Conservation (phyloP, 306 rosid genomes). For the Quercus ilex region DNA sequence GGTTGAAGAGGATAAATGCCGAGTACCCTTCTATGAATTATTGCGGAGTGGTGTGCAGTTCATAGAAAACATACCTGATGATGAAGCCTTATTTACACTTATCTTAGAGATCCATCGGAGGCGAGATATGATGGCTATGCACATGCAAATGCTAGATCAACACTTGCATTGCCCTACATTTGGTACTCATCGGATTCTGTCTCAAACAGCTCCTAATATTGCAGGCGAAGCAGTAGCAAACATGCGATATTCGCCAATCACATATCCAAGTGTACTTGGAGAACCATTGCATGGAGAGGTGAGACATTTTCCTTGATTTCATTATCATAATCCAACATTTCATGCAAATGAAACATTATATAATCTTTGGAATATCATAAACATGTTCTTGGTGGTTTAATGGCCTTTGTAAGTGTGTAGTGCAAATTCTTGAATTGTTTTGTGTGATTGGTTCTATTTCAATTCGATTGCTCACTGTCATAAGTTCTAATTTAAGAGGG, state of each 20-base stretch:
- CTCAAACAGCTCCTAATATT: slow-evolving; percentile 58
- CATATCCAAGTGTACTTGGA: slow-evolving; percentile 95
- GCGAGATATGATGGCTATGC: slow-evolving; percentile 99
- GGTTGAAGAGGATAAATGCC: slow-evolving; percentile 88
- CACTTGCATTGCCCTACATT: slow-evolving; percentile 98
- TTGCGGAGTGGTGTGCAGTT: slow-evolving; percentile 89
- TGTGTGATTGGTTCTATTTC: neutral
- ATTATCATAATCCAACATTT: slow-evolving; percentile 9
- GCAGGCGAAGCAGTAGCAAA: slow-evolving; percentile 60
- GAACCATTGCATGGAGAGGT: slow-evolving; percentile 99
- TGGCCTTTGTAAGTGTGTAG: neutral
- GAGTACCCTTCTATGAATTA: slow-evolving; percentile 94
- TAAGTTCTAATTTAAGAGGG: neutral
- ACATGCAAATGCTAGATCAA: slow-evolving; percentile 99
- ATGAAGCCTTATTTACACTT: slow-evolving; percentile 87
- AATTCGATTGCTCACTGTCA: neutral
- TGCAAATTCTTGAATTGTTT: neutral
- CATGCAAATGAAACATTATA: slow-evolving; percentile 1
- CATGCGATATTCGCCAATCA: slow-evolving; percentile 82
- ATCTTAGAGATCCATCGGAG: slow-evolving; percentile 95
- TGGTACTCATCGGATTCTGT: slow-evolving; percentile 79
- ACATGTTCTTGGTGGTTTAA: neutral
- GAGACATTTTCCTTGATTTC: slow-evolving; percentile 30
- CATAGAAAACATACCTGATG: slow-evolving; percentile 91
- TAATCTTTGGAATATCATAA: neutral